These are phyloP conservation scores for Psilocybe cyanescens DNA, from an alignment of 768 basidiomycete genomes.

Conservation along the genomic window DNA sequence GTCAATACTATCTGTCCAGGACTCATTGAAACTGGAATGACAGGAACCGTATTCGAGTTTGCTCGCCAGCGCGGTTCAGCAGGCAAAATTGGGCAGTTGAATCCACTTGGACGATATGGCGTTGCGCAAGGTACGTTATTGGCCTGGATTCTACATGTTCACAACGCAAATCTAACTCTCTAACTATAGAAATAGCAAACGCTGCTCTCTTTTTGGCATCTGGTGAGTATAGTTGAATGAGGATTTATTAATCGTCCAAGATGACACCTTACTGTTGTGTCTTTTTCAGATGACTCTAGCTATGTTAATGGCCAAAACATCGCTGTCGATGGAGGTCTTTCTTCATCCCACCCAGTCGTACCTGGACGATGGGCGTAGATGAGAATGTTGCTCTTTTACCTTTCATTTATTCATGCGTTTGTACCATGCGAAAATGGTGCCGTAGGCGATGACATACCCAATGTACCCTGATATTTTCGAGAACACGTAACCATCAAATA, in stretches of 20 bases:
- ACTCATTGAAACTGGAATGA: slow-evolving; percentile 94
- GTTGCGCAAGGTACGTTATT: slow-evolving; percentile 67
- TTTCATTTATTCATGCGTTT: neutral
- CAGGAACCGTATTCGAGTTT: slow-evolving; percentile 70
- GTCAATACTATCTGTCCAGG: slow-evolving; percentile 93
- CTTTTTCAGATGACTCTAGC: slow-evolving; percentile 75
- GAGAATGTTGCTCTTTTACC: no score
- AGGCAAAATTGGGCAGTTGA: slow-evolving; percentile 81
- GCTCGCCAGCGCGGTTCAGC: slow-evolving; percentile 78
- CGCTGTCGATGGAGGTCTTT: slow-evolving; percentile 86
- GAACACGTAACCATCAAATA: no score
- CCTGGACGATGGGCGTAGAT: slow-evolving; percentile 72
- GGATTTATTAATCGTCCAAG: no score
- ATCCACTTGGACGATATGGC: slow-evolving; percentile 83
- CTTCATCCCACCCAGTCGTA: slow-evolving; percentile 76
- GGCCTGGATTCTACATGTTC: neutral
- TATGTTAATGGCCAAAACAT: slow-evolving; percentile 92
- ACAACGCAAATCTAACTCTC: neutral
- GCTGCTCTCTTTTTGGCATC: slow-evolving; percentile 87
- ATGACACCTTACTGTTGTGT: neutral
- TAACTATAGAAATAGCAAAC: slow-evolving; percentile 77
- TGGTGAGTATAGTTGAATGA: slow-evolving; percentile 47
- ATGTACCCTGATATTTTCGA: no score
- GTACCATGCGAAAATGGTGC: neutral
- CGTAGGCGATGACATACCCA: no score